phyloP scores from a whole-genome alignment of 306 rosid species.

The Fragaria vesca region DNA sequence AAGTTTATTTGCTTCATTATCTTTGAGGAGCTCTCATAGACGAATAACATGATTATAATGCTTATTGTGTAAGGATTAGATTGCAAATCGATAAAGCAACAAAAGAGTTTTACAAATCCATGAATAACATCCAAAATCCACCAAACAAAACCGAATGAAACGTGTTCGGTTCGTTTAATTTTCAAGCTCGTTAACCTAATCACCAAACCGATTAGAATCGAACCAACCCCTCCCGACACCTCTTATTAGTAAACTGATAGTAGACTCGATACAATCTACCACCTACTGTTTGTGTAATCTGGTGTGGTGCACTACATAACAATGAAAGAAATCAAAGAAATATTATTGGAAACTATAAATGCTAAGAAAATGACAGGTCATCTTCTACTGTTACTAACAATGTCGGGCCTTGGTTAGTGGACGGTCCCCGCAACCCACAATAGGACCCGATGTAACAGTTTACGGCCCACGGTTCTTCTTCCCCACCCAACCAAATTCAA shows the following conservation, averaged over 20 bases:
- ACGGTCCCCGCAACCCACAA: constrained; percentile 42
- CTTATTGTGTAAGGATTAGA: too few species aligned
- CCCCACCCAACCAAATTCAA: not conserved
- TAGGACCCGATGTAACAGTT: constrained; percentile 33
- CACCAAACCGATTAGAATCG: not conserved
- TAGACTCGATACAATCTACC: not conserved
- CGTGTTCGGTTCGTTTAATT: not conserved
- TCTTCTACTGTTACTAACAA: constrained; percentile 28
- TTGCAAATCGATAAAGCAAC: too few species aligned
- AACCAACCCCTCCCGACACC: not conserved
- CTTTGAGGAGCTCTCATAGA: too few species aligned
- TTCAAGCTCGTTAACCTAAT: not conserved
- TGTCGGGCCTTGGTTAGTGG: constrained; percentile 36
- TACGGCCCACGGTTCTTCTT: constrained; percentile 29
- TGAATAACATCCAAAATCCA: not conserved
- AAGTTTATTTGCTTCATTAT: too few species aligned
- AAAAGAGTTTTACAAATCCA: not conserved
- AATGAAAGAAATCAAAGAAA: not conserved
- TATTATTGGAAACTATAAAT: constrained; percentile 27
- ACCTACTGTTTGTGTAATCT: not conserved
- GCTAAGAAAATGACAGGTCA: constrained; percentile 44
- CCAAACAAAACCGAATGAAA: not conserved
- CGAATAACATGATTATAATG: too few species aligned
- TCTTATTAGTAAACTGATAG: not conserved
- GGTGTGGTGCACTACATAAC: not conserved